Evolutionary conservation across 345 rosid genomes (phyloP).

Genomic region (Firmiana major): DNA sequence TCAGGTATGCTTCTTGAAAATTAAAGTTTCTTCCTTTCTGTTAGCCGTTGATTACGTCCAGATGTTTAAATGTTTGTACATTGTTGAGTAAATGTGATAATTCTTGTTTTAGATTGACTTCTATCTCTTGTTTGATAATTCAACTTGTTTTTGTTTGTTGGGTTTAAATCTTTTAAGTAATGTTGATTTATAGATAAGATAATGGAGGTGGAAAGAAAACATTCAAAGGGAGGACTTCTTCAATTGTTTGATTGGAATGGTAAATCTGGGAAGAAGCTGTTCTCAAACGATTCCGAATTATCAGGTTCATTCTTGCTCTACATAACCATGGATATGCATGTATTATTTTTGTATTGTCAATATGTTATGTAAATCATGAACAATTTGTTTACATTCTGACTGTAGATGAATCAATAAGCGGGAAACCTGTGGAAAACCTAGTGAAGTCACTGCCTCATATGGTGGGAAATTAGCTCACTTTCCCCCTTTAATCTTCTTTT

Average conservation of each 20-base stretch:
- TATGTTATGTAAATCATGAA: neutral
- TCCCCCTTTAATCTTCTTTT: constrained; percentile 6
- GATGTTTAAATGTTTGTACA: neutral
- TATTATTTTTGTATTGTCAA: neutral
- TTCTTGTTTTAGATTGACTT: neutral
- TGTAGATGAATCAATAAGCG: constrained; percentile 42
- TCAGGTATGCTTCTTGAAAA: constrained; percentile 5
- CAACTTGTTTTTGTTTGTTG: neutral
- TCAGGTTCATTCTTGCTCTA: constrained; percentile 34
- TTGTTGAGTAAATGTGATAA: neutral
- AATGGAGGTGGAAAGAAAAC: constrained; percentile 69
- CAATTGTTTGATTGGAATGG: constrained; percentile 83
- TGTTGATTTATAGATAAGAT: constrained; percentile 35
- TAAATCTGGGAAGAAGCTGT: constrained; percentile 77
- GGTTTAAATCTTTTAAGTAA: neutral
- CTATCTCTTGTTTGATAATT: constrained; percentile 12
- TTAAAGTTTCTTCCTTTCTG: neutral
- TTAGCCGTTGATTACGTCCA: neutral
- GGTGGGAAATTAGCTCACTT: constrained; percentile 29
- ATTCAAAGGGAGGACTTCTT: constrained; percentile 68
- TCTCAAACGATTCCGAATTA: constrained; percentile 39
- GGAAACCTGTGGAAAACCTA: constrained; percentile 31
- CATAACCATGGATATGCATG: neutral
- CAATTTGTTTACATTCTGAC: constrained; percentile 6
- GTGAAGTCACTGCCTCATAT: constrained; percentile 30